These are phyloP conservation scores for Orbilia javanica DNA, from an alignment of 2,329 filamentous ascomycete species.

Conservation along the genomic window DNA sequence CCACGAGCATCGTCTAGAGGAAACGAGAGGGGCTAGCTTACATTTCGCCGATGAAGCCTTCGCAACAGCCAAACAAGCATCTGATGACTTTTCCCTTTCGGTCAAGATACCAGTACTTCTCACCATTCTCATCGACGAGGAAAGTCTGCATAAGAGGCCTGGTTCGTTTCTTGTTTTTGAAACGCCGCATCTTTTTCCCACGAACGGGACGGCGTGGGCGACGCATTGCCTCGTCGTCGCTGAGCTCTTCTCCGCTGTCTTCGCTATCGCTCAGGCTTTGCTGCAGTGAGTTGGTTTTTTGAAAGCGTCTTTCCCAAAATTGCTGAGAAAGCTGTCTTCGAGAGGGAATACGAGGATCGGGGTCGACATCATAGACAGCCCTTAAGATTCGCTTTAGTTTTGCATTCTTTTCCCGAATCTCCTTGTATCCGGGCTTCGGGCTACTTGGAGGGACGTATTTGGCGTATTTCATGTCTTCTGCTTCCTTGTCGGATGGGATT, in stretches of 20 bases:
- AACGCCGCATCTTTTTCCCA: neutral
- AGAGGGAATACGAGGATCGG: neutral
- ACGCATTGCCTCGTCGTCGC: conserved; percentile 33
- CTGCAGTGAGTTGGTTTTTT: neutral
- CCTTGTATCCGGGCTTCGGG: neutral
- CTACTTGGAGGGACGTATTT: no score
- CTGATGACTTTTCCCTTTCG: neutral
- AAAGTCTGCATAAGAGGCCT: neutral
- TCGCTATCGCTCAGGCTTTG: neutral
- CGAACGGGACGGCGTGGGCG: neutral
- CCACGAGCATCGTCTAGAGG: neutral
- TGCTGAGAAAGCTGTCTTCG: no score
- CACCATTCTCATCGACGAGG: neutral
- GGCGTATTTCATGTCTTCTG: neutral
- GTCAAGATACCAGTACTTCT: conserved; percentile 1
- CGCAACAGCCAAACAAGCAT: neutral
- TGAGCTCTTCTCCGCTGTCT: neutral
- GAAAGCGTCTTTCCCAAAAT: neutral
- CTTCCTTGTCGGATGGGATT: neutral
- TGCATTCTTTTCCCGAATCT: neutral
- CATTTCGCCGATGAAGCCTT: neutral
- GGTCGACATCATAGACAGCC: neutral
- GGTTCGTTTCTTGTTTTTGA: neutral
- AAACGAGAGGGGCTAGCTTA: neutral
- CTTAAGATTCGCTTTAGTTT: neutral